Evolutionary conservation across 352 stramenopile genomes (phyloP), one percentile per base, ranked within the genome.

Genomic region (Hyaloperonospora brassicae): DNA sequence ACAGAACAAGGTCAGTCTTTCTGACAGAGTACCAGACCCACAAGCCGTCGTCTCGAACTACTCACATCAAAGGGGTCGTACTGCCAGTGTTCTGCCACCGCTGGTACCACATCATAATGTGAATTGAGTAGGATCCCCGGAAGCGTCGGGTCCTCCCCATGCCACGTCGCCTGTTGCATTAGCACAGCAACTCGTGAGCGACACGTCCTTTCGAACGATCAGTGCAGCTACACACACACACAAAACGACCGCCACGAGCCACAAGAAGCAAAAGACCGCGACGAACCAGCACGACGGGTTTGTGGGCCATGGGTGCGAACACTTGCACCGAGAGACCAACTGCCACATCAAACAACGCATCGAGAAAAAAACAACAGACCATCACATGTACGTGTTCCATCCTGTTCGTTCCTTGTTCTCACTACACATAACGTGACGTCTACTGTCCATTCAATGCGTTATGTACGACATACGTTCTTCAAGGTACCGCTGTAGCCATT

Each of bases 101-200:
- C 90, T 1, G 95, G 95, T 8, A 98, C 95, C 5, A 98, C 93
- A 66, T 98, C 95, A 63, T 98, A 98, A 64, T 98, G 95, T 14
- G 81, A 95, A 70, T 98, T 98, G 21, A 98, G 66, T 7, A 98
- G 61, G 41, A 98, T 75, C 1, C 82, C 64, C 2, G 93, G 91
- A 40, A 98, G 74, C 40, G 74, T 71, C 22, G 85, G 55, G 59
- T 98, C 75, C 40, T 82, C 64, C 10, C 95, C 95, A 38, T 70
- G 68, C 87, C 93, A 97, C 44, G 81, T 84, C 1, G 72, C 72
- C 76, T 86, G 96, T 75, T 17, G 17, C 17, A 0, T 17, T 17
- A 17, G 17, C 17, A 17, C 17, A 17, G 17, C 17, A 17, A 17
- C 17, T 17, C 17, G 17, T 17, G 17, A 17, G 17, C 17, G 17